phyloP scores from a whole-genome alignment of 2,329 filamentous ascomycete species.

The Tolypocladium album region DNA sequence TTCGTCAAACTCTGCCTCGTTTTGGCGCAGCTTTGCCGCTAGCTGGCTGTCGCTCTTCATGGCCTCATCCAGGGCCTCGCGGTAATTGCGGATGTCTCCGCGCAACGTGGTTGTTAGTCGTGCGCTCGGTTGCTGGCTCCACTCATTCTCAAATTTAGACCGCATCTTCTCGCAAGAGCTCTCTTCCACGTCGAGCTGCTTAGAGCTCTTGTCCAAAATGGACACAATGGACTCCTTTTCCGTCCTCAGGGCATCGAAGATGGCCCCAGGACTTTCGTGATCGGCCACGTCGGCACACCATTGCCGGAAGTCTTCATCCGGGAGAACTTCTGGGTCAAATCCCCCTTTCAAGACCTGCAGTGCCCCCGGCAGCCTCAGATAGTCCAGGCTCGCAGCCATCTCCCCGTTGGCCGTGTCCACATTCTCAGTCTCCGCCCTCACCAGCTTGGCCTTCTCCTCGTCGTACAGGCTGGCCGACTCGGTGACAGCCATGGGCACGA shows the following conservation, averaged over 20 bases:
- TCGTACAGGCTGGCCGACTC: constrained; percentile 96
- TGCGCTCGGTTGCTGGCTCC: constrained; percentile 94
- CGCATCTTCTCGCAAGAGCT: constrained; percentile 99
- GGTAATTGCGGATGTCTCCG: constrained; percentile 78
- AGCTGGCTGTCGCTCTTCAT: constrained; percentile 77
- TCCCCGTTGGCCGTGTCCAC: constrained; percentile 90
- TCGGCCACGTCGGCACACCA: constrained; percentile 93
- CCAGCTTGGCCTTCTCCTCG: constrained; percentile 93
- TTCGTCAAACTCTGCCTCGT: constrained; percentile 83
- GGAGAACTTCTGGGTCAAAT: constrained; percentile 76
- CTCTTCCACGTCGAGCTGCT: constrained; percentile 92
- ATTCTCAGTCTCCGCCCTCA: constrained; percentile 85
- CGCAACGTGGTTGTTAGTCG: constrained; percentile 79
- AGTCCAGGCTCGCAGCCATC: constrained; percentile 91
- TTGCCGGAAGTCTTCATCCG: constrained; percentile 81
- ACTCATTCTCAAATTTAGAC: constrained; percentile 89
- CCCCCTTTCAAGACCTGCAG: constrained; percentile 88
- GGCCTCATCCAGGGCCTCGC: constrained; percentile 82
- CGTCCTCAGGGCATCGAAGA: constrained; percentile 67
- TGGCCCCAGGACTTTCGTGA: constrained; percentile 66
- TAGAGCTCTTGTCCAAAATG: constrained; percentile 68
- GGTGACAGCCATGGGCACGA: constrained; percentile 90
- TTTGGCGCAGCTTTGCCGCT: constrained; percentile 72
- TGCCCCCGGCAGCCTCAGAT: constrained; percentile 79
- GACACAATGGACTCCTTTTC: constrained; percentile 67